phyloP scores from a whole-genome alignment of 805 yeast species.

The Debaryomyces castellii region DNA sequence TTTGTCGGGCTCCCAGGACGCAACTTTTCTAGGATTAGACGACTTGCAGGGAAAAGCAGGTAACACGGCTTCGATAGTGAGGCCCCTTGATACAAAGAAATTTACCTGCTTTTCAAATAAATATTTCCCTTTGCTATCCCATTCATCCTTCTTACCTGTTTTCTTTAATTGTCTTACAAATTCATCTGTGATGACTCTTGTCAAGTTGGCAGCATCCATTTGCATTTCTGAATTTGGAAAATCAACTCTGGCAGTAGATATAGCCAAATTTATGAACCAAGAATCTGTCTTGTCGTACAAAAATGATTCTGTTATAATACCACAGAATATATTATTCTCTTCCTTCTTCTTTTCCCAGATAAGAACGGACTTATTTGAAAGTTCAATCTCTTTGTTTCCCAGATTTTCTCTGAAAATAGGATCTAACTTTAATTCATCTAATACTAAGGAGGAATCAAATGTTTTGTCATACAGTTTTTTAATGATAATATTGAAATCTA shows the following conservation, averaged over 20 bases:
- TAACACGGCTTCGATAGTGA: constrained; percentile 53
- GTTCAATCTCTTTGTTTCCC: background rate
- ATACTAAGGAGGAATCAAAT: background rate
- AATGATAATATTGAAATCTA: constrained; percentile 1
- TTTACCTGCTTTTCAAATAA: constrained; percentile 42
- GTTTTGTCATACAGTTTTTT: background rate
- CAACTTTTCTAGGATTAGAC: constrained; percentile 54
- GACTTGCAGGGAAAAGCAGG: constrained; percentile 70
- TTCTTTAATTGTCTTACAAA: constrained; percentile 51
- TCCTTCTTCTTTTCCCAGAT: constrained; percentile 21
- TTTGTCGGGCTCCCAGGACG: constrained; percentile 50
- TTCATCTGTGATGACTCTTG: constrained; percentile 32
- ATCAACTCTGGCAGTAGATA: constrained; percentile 17
- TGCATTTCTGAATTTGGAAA: constrained; percentile 7
- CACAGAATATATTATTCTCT: constrained; percentile 16
- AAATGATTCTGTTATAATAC: constrained; percentile 28
- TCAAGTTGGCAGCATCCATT: background rate
- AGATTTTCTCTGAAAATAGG: background rate
- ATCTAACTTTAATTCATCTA: background rate
- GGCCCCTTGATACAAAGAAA: constrained; percentile 49
- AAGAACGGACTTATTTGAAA: constrained; percentile 2
- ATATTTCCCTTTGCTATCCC: constrained; percentile 47
- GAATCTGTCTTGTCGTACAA: constrained; percentile 23
- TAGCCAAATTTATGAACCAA: constrained; percentile 33
- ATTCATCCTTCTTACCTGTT: constrained; percentile 45